Evolutionary conservation across 2,329 filamentous ascomycete genomes (phyloP), one percentile per base, ranked within the genome.

Genomic region (Sporothrix variecibatus): DNA sequence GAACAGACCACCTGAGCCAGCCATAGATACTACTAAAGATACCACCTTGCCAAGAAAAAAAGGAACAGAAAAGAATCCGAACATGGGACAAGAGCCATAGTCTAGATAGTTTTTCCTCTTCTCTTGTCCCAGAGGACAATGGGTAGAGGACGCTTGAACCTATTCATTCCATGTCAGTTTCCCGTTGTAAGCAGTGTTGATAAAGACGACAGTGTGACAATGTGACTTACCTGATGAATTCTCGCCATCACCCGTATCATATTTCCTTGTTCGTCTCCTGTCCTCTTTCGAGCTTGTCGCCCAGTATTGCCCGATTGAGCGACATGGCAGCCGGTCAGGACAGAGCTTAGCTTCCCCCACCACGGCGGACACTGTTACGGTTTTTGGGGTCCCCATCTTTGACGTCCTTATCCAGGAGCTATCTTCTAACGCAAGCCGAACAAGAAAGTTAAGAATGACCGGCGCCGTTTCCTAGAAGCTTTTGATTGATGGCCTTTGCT

Each of bases 101-200:
- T 64, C 17, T 5, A 38, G 58, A 64, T 64, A 64, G 17, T 38
- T 34, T 31, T 64, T 31, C 34, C 17, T 17, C 28, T 56, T 20
- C 20, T 51, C n/a, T 56, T 75, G 56, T 71, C 68, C 60, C 28
- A 74, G 75, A 77, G 79, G 78, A 78, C 72, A 76, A 77, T 80
- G 81, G 79, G 81, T 87, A 87, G 86, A 86, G 74, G 85, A 84
- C 85, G 79, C 78, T 86, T 85, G 86, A 87, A 87, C 86, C 85
- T 86, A 86, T 83, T 81, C 82, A 81, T 81, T 78, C 78, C 6
- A 53, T 71, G 26, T 53, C 46, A 2, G 1, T 2, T 2, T 15
- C 51, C 43, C 17, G 4, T 31, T 31, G 46, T 11, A 40, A 67
- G 43, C 23, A 49, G 40, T 9, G n/a, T 3, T 53, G 67, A 69